Conservation (phyloP, 345 rosid genomes). For the Sisymbrium irio region DNA sequence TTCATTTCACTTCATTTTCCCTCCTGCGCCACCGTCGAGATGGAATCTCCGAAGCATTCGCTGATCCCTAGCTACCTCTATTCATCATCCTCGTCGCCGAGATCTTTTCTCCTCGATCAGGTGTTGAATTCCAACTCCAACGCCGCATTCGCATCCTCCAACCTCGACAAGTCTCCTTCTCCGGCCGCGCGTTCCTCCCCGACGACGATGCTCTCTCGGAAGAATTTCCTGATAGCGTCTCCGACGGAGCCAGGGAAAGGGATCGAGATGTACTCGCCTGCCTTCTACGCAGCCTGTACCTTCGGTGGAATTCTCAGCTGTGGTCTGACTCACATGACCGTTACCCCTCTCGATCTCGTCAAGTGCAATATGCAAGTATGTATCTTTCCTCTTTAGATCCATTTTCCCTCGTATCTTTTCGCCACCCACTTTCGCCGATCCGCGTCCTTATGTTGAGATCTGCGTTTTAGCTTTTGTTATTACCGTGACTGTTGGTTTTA, state of each 20-base stretch:
- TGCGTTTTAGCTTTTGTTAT: neutral
- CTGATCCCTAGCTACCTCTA: conserved; percentile 75
- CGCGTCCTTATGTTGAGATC: conserved; percentile 17
- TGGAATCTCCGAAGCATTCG: conserved; percentile 55
- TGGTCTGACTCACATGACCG: conserved; percentile 89
- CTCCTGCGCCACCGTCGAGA: conserved; percentile 30
- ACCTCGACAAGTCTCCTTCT: conserved; percentile 33
- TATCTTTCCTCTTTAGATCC: neutral
- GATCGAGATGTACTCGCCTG: conserved; percentile 90
- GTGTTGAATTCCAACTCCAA: conserved; percentile 35
- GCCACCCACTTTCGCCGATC: neutral
- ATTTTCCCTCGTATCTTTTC: neutral
- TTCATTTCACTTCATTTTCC: neutral
- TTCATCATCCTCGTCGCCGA: conserved; percentile 40
- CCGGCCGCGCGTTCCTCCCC: conserved; percentile 29
- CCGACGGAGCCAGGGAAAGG: conserved; percentile 65
- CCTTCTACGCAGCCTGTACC: conserved; percentile 89
- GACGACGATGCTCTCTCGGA: conserved; percentile 20
- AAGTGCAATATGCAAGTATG: conserved; percentile 98
- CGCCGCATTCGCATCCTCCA: conserved; percentile 24
- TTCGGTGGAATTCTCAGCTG: conserved; percentile 90
- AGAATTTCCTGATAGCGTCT: conserved; percentile 42
- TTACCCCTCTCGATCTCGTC: conserved; percentile 99
- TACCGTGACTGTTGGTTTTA: neutral
- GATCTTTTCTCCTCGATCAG: conserved; percentile 38